Percentiles rank a stretch among this genome's conserved stretches.
phyloP scores from a whole-genome alignment of 768 basidiomycete genomes.

The Sarcomyxa edulis region DNA sequence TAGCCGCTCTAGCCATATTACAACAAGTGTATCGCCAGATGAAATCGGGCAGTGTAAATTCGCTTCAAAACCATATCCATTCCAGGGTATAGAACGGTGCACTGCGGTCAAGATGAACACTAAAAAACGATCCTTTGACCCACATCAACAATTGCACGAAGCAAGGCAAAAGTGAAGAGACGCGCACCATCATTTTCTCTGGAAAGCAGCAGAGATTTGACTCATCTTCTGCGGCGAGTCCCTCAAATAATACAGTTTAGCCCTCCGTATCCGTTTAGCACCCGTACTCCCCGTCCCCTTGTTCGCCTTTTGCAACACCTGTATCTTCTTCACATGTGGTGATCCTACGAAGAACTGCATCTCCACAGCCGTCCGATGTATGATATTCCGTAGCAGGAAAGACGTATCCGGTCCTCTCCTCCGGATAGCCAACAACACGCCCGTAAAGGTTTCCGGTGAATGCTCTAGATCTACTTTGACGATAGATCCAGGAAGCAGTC shows the following conservation, averaged over 20 bases:
- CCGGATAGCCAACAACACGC: slow-evolving; percentile 80
- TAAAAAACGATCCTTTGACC: not conserved
- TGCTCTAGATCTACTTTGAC: slow-evolving; percentile 73
- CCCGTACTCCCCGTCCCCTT: slow-evolving; percentile 33
- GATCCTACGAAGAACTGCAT: slow-evolving; percentile 86
- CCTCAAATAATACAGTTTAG: slow-evolving; percentile 80
- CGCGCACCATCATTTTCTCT: too few species aligned
- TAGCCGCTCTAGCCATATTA: too few species aligned
- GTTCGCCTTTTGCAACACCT: slow-evolving; percentile 63
- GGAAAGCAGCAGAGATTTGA: slow-evolving; percentile 48
- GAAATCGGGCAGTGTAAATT: too few species aligned
- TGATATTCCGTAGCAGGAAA: slow-evolving; percentile 85
- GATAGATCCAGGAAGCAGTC: slow-evolving; percentile 81
- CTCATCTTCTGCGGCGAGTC: slow-evolving; percentile 85
- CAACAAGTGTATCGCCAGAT: too few species aligned
- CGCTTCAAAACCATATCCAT: too few species aligned
- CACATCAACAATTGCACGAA: too few species aligned
- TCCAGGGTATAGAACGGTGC: too few species aligned
- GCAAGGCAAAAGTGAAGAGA: too few species aligned
- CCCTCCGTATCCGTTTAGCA: slow-evolving; percentile 57
- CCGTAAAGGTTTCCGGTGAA: slow-evolving; percentile 80
- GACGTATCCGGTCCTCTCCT: slow-evolving; percentile 83
- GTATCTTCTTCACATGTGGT: slow-evolving; percentile 85
- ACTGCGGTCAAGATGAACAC: too few species aligned
- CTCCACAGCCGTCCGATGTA: slow-evolving; percentile 90